Evolutionary conservation across 345 rosid genomes (phyloP), one percentile per base, ranked within the genome.

Genomic region (Boechera stricta): DNA sequence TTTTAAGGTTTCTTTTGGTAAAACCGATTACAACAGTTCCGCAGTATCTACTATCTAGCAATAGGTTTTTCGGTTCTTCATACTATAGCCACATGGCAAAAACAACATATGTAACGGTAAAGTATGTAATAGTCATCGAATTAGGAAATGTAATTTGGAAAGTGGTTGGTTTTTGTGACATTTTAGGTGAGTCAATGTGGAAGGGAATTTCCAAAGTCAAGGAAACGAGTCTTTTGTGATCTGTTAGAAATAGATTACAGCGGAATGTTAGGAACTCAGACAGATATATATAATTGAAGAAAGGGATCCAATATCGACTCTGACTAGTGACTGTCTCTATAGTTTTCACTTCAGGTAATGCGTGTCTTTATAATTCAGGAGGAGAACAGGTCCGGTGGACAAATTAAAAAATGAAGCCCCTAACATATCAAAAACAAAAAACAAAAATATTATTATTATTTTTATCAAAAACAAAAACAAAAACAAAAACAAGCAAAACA

Each of bases 131-230:
- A 16, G 72, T 55, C 29, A 73, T 31, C 33, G 21, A 21, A 73
- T 74, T 32, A 51, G 42, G 42, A 28, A 28, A 28, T 28, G 29
- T 28, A 2, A 6, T 12, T 12, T 21, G 28, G 32, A 70, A 64
- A 63, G 71, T 73, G 45, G 64, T 53, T 73, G 63, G 77, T 42
- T 55, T 21, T 21, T 54, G 47, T 64, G 45, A 64, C 65, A 74
- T 45, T 45, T 75, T 67, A 11, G 53, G 79, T 16, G 44, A 69
- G 56, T 68, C 74, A 76, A 51, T 52, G 55, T 21, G 28, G 62
- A 51, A 68, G 29, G 52, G 21, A 76, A 31, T 7, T 41, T 69
- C 79, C 79, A 21, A 68, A 68, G 74, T 69, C 74, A 68, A 69
- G 68, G 79, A 74, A 69, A 36, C 35, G 44, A 49, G 56, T 42